Evolutionary conservation across 306 rosid species (phyloP), one percentile per base, ranked within the genome.

Genomic region (Crataegus laevigata): DNA sequence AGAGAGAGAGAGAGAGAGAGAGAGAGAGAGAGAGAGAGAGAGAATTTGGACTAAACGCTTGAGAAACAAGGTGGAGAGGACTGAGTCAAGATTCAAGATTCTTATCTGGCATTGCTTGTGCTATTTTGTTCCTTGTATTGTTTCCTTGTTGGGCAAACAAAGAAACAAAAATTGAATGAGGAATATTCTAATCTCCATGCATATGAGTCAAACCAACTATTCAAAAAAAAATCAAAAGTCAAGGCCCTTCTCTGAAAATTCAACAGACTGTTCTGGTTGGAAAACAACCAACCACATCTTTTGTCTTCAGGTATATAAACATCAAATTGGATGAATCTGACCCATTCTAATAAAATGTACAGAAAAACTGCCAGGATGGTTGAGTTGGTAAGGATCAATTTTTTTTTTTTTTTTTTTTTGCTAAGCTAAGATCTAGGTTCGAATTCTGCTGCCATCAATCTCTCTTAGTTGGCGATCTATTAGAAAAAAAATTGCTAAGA

Each of bases 371-470:
- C 10, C 2, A 36, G 8, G 2, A 7, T 36, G 40, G 10, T 36
- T 36, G 40, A 36, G 10, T 36, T 7, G 2, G 40, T 36, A 36
- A 36, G 0, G 2, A 36, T 36, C 8, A 9, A 6, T 36, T 36
- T 36, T 36, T 34, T 36, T 36, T 36, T 36, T 34, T 36, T 7
- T 36, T 6, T 2, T 29, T 29, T 29, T 0, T 5, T 8, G 9
- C 0, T 36, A 36, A 36, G 40, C 6, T 36, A 34, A 34, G 0
- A 1, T 34, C 9, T 6, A 36, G 2, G 2, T 36, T 36, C 2
- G 2, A 36, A 0, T 36, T 36, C 2, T 0, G 10, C 40, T 7
- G 0, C 0, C 2, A 7, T 1, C 10, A 8, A 36, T 7, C 5
- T 34, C 1, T 34, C 2, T 34, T 34, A 34, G 2, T 34, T 5